Evolutionary conservation across 495 filamentous ascomycete genomes (phyloP).

Genomic region (Xylaria acuta): DNA sequence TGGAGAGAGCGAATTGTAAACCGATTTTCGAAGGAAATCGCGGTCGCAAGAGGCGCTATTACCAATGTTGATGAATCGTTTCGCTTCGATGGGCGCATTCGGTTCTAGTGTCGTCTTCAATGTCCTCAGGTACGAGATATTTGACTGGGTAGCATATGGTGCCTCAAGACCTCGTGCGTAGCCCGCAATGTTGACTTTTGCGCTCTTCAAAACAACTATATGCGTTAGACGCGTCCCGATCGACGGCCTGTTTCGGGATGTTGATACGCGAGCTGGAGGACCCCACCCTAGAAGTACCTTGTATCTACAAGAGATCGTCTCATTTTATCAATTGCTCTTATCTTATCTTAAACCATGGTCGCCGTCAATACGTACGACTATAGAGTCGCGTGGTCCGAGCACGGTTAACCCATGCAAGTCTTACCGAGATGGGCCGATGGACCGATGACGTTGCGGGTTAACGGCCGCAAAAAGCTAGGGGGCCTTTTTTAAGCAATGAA

Average conservation of each 20-base stretch:
- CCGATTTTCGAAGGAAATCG: background rate
- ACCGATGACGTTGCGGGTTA: slow-evolving; percentile 17
- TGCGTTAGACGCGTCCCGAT: slow-evolving; percentile 22
- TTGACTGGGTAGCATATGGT: background rate
- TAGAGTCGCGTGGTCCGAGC: background rate
- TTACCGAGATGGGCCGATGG: slow-evolving; percentile 11
- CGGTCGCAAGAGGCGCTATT: background rate
- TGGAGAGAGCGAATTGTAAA: background rate
- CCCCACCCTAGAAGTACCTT: slow-evolving; percentile 21
- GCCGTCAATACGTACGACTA: no score
- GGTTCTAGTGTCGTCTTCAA: background rate
- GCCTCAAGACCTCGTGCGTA: background rate
- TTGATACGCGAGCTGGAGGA: slow-evolving; percentile 15
- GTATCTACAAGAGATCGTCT: background rate
- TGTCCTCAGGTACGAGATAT: background rate
- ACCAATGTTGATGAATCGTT: background rate
- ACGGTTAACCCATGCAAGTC: background rate
- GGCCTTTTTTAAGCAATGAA: background rate
- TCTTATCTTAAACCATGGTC: background rate
- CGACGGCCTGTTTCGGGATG: slow-evolving; percentile 15
- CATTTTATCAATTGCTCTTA: background rate
- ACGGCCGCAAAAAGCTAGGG: slow-evolving; percentile 1
- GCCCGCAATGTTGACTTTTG: slow-evolving; percentile 7
- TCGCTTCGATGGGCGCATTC: background rate
- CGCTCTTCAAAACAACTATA: slow-evolving; percentile 4